Evolutionary conservation across 371 early-diverging fungal species (phyloP), one percentile per base, ranked within the genome.

Genomic region (Mucor velutinosus): DNA sequence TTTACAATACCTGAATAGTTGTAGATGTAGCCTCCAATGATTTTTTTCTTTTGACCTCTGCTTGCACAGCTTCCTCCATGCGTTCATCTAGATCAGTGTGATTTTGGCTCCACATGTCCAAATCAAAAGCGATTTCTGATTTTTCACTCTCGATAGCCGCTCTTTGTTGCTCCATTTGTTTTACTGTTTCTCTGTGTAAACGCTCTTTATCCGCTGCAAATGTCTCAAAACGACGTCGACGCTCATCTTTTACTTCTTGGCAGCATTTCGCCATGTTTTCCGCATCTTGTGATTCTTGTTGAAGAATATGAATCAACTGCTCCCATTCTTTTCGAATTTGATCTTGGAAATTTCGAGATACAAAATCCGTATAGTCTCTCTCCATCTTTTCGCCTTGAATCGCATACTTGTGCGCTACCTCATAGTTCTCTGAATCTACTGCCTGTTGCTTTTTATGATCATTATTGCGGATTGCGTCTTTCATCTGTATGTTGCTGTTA

Each of bases 41-140:
- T 2, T 21, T 25, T 21, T 57, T 62, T 33, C 56, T 30, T 5
- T 62, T 57, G 11, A 3, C 39, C 30, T 67, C 67, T 17, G 21
- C 25, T 21, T 67, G 62, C 15, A 62, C 56, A 41, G 51, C 57
- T 49, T 68, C 69, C 3, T 63, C 58, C 39, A 68, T 68, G 14
- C 58, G 57, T n/a, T 63, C 64, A 12, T 30, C 57, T 19, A 68
- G 37, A 29, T 68, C 69, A 8, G 58, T 8, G 15, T 68, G 58
- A 14, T 39, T 62, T 47, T 63, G 63, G 10, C 45, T 56, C 63
- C 69, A 68, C 58, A 68, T 62, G 7, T 56, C 63, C 15, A 49
- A 30, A 47, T 68, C 69, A 58, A 68, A 68, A 5, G 59, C 63
- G 15, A 63, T 49, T 27, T 66, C 67, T n/a, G 35, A 30, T 39